Percentiles rank a stretch among this genome's conserved stretches.
Evolutionary conservation across 331 rosid species (phyloP).

Genomic region (Quercus tomentella): DNA sequence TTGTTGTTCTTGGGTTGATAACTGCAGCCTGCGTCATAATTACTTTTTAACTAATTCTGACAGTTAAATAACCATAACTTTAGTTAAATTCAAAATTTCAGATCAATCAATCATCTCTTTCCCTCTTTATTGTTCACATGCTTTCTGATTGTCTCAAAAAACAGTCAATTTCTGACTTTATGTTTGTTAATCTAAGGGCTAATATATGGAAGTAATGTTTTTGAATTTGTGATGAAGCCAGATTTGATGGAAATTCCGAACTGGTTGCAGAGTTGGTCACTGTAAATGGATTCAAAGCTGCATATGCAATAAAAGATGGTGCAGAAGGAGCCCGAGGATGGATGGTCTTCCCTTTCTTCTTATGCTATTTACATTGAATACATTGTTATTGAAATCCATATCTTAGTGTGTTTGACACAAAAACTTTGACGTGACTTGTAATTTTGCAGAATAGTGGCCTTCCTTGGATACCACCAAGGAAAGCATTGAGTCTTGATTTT

Average conservation of each 20-base stretch:
- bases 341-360: conserved; percentile 51
- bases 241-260: conserved; percentile 95
- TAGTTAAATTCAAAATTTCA: background rate
- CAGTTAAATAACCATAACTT: background rate
- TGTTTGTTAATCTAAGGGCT: conserved; percentile 22
- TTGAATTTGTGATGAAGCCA: conserved; percentile 81
- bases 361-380: background rate
- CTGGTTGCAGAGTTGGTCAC: conserved; percentile 92
- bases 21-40: background rate
- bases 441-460: conserved; percentile 80
- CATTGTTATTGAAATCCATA: background rate
- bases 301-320: conserved; percentile 92
- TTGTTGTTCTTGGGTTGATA: background rate
- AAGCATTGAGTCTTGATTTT: conserved; percentile 51
- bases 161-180: background rate
- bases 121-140: background rate
- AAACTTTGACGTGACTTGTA: conserved; percentile 9
- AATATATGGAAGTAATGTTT: conserved; percentile 45
- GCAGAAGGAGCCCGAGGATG: conserved; percentile 98
- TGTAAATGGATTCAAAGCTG: conserved; percentile 86
- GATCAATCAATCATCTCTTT: background rate
- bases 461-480: conserved; percentile 72
- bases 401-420: background rate
- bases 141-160: background rate
- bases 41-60: background rate